Evolutionary conservation across 805 yeast species (phyloP), one percentile per base, ranked within the genome.

Genomic region (Wickerhamomyces queroliae): DNA sequence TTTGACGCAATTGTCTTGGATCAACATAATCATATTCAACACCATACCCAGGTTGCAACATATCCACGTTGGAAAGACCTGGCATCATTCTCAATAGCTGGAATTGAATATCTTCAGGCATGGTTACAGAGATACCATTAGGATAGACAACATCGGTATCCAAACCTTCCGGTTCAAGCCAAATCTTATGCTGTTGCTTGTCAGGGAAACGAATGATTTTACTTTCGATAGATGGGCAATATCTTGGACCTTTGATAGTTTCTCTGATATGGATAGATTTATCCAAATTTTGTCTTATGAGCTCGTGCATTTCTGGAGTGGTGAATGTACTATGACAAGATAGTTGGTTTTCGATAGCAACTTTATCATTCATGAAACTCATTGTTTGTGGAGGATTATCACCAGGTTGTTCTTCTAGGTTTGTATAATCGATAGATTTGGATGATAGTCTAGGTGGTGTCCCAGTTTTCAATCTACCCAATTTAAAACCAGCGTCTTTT

Each of bases 1-100:
- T 84, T 33, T 69, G 72, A 39, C 71, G 70, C 40, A 93, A 68
- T 54, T 90, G 96, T 47, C 95, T 72, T 2, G 99, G 99, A 55
- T 93, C 96, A 22, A 93, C 82, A 58, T 87, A 93, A 55, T 93
- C 99, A 57, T 93, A 93, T 61, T 93, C 99, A 2, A 93, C 99
- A n/a, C 99, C 99, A 57, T 93, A 93, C 0, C 97, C 99, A 0
- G 97, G 96, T 56, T 90, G 96, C 11, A 83, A 57, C 85, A 93
- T 87, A n/a, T 64, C 67, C 0, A 84, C 96, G 47, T 85, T 78
- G 51, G 87, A 95, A 36, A 95, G 73, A 0, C 99, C 99, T 4
- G 88, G 84, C 44, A 93, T 85, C 66, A 87, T 65, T 42, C 71
- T 67, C 39, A 93, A 73, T 71, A 90, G 73, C 46, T 75, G 68